These are phyloP conservation scores for Phellinidium pouzarii DNA, from an alignment of 1,284 basidiomycete species.

Conservation along the genomic window DNA sequence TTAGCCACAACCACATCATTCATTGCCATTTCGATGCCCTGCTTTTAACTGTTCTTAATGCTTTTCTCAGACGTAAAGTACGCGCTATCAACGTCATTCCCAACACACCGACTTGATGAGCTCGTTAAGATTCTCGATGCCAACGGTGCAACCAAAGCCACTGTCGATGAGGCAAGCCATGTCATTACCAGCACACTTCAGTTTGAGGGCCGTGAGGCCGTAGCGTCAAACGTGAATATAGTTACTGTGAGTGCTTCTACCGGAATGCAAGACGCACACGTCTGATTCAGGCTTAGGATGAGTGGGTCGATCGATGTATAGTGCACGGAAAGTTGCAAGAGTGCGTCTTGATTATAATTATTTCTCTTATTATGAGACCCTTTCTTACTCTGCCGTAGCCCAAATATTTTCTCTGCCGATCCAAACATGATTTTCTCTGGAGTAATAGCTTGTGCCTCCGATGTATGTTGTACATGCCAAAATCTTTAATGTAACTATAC, in stretches of 20 bases:
- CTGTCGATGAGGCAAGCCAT: constrained; percentile 31
- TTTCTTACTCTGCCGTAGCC: constrained; percentile 27
- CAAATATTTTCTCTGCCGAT: constrained; percentile 67
- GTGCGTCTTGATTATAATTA: constrained; percentile 34
- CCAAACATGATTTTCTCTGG: constrained; percentile 78
- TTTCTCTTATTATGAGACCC: not conserved
- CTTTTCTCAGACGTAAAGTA: constrained; percentile 31
- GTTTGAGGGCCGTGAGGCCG: constrained; percentile 47
- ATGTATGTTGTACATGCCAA: constrained; percentile 35
- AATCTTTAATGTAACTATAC: not conserved
- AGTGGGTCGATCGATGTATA: constrained; percentile 65
- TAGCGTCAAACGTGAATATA: constrained; percentile 29
- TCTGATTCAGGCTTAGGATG: constrained; percentile 32
- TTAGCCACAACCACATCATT: not conserved
- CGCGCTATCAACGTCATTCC: constrained; percentile 29
- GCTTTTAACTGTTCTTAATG: not conserved
- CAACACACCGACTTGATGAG: constrained; percentile 26
- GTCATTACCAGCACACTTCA: constrained; percentile 43
- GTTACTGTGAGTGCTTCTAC: constrained; percentile 36
- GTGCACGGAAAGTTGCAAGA: constrained; percentile 51
- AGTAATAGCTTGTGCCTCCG: constrained; percentile 61
- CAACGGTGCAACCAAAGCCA: constrained; percentile 43
- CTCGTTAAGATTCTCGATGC: constrained; percentile 31
- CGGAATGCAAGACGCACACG: not conserved
- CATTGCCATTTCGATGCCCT: not conserved